phyloP scores from a whole-genome alignment of 441 rosid genomes.

The Brassica hybrid region DNA sequence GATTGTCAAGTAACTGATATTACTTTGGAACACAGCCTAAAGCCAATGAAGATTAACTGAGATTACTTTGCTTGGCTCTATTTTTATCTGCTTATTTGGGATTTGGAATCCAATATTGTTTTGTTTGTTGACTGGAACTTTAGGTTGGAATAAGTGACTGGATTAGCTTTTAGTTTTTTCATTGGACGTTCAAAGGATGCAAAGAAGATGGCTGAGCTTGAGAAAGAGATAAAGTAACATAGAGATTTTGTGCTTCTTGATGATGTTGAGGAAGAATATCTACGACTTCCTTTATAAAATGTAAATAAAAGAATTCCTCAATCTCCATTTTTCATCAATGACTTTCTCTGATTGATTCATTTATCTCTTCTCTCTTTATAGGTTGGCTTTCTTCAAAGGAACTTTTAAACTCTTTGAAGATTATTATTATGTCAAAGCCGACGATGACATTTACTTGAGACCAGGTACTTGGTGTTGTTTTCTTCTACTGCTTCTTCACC shows the following conservation, averaged over 20 bases:
- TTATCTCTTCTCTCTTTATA: slow-evolving; percentile 20
- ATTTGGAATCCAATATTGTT: neutral
- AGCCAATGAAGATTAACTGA: no score
- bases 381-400: slow-evolving; percentile 39
- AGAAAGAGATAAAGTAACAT: slow-evolving; percentile 60
- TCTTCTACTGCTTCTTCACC: neutral
- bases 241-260: slow-evolving; percentile 76
- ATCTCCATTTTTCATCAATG: neutral
- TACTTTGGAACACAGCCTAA: no score
- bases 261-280: slow-evolving; percentile 69
- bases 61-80: no score
- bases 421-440: neutral
- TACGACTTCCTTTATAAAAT: slow-evolving; percentile 72
- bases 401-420: neutral
- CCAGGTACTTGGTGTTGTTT: slow-evolving; percentile 53
- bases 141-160: slow-evolving; percentile 88
- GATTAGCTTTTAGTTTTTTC: slow-evolving; percentile 75
- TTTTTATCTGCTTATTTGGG: neutral
- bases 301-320: slow-evolving; percentile 41
- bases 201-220: slow-evolving; percentile 65
- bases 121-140: slow-evolving; percentile 17
- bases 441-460: slow-evolving; percentile 66
- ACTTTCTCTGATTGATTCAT: neutral
- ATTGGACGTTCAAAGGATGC: slow-evolving; percentile 68
- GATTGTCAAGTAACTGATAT: no score